These are phyloP conservation scores for Berkeleyomyces rouxiae DNA, from an alignment of 2,329 filamentous ascomycete genomes.

Conservation along the genomic window DNA sequence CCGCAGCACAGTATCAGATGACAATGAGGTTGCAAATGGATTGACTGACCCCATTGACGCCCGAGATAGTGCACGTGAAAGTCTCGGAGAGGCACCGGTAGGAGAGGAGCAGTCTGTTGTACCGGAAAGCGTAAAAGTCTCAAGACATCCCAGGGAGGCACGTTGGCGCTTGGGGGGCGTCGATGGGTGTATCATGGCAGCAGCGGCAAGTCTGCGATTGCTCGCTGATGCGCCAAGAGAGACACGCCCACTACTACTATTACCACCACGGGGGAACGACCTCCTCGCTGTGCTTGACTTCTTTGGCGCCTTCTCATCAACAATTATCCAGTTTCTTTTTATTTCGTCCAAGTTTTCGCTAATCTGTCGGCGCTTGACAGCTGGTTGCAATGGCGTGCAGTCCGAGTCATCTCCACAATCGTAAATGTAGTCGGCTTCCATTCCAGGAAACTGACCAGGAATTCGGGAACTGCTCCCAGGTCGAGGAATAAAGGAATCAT, in stretches of 20 bases:
- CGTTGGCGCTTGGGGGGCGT: not conserved
- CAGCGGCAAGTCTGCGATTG: conserved; percentile 12
- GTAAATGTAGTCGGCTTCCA: conserved; percentile 14
- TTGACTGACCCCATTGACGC: not conserved
- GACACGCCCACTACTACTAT: not conserved
- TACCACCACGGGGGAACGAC: not conserved
- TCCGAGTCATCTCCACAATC: conserved; percentile 18
- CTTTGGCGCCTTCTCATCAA: conserved; percentile 25
- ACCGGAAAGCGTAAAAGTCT: not conserved
- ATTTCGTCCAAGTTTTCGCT: conserved; percentile 35
- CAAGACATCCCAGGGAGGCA: not conserved
- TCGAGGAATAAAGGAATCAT: conserved; percentile 8
- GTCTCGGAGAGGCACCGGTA: not conserved
- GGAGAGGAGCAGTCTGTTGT: not conserved
- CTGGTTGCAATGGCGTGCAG: conserved; percentile 28
- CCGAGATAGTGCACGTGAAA: not conserved
- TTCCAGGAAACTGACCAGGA: conserved; percentile 13
- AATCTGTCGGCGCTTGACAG: conserved; percentile 39
- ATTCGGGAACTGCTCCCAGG: conserved; percentile 13
- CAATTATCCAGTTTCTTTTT: conserved; percentile 55
- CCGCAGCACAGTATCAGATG: not conserved
- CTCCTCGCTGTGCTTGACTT: not conserved
- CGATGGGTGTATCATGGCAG: conserved; percentile 15
- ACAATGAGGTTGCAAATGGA: not conserved
- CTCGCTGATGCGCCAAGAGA: not conserved